Evolutionary conservation across 495 filamentous ascomycete species (phyloP).

Genomic region (Aspergillus affinis): DNA sequence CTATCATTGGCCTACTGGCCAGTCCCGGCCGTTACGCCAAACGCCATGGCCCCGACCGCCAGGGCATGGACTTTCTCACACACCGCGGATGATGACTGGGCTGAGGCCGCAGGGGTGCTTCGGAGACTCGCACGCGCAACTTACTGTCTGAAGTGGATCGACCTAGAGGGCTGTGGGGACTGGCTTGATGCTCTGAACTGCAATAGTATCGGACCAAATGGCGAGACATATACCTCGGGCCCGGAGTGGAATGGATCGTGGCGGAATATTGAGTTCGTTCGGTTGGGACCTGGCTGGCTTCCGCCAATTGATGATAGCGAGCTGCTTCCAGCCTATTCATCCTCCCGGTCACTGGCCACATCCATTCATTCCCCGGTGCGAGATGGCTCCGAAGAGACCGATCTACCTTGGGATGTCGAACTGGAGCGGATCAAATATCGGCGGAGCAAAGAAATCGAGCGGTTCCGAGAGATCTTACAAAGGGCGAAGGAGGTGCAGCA

Average conservation of each 20-base stretch:
- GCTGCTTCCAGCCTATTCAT: not conserved
- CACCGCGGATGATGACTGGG: conserved; percentile 64
- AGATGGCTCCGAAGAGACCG: conserved; percentile 4
- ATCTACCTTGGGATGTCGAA: conserved; percentile 35
- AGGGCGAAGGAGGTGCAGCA: conserved; percentile 28
- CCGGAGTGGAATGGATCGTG: conserved; percentile 54
- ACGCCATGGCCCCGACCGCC: conserved; percentile 42
- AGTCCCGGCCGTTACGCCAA: conserved; percentile 64
- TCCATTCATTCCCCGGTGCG: conserved; percentile 19
- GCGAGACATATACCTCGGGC: conserved; percentile 28
- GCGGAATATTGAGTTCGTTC: conserved; percentile 49
- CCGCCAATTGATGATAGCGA: conserved; percentile 20
- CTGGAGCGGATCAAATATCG: conserved; percentile 30
- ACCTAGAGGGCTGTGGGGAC: conserved; percentile 72
- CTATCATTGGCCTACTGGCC: conserved; percentile 82
- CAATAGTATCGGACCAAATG: conserved; percentile 33
- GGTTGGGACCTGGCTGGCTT: conserved; percentile 53
- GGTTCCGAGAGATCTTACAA: conserved; percentile 22
- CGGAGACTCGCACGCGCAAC: conserved; percentile 64
- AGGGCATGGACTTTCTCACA: conserved; percentile 52
- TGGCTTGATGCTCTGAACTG: conserved; percentile 68
- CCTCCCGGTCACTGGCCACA: conserved; percentile 17
- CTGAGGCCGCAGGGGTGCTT: conserved; percentile 66
- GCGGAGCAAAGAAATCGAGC: conserved; percentile 26
- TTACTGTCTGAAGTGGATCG: conserved; percentile 75